phyloP scores from a whole-genome alignment of 208 protist genomes.

The Phytomonas francai region DNA sequence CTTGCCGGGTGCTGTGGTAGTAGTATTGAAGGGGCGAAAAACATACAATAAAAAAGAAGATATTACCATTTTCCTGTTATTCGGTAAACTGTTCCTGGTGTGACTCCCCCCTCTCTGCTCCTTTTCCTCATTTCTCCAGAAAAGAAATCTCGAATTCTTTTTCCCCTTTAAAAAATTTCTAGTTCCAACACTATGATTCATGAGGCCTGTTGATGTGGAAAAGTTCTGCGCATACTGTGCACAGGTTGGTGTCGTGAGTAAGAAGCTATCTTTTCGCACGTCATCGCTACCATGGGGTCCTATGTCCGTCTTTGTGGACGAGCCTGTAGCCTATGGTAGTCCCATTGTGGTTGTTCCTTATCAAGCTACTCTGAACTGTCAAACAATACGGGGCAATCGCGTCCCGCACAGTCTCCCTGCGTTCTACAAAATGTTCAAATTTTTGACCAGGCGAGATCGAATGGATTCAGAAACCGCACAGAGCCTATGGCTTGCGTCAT shows the following conservation, averaged over 20 bases:
- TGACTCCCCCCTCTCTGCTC: not conserved
- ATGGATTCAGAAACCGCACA: constrained; percentile 38
- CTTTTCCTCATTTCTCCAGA: not conserved
- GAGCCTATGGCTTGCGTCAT: constrained; percentile 34
- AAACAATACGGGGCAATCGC: constrained; percentile 56
- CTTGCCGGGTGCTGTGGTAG: not conserved
- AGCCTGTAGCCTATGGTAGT: constrained; percentile 36
- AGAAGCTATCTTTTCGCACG: constrained; percentile 28
- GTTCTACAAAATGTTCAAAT: constrained; percentile 27
- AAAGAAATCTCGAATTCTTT: constrained; percentile 7
- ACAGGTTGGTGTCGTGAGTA: constrained; percentile 44
- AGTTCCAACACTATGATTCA: constrained; percentile 7
- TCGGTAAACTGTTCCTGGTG: not conserved
- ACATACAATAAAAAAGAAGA: not conserved
- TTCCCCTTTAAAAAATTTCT: not conserved
- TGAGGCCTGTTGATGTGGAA: constrained; percentile 15
- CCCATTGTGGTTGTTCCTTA: constrained; percentile 68
- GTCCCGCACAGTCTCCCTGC: constrained; percentile 37
- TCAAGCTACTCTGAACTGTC: constrained; percentile 42
- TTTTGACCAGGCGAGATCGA: constrained; percentile 39
- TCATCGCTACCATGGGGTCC: constrained; percentile 11
- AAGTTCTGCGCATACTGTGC: constrained; percentile 63
- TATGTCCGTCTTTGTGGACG: constrained; percentile 28
- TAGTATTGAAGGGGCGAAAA: not conserved
- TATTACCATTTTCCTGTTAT: not conserved